Base-by-base conservation (phyloP, 2,329 filamentous ascomycete species). In the Nannizzia gypsea region DNA sequence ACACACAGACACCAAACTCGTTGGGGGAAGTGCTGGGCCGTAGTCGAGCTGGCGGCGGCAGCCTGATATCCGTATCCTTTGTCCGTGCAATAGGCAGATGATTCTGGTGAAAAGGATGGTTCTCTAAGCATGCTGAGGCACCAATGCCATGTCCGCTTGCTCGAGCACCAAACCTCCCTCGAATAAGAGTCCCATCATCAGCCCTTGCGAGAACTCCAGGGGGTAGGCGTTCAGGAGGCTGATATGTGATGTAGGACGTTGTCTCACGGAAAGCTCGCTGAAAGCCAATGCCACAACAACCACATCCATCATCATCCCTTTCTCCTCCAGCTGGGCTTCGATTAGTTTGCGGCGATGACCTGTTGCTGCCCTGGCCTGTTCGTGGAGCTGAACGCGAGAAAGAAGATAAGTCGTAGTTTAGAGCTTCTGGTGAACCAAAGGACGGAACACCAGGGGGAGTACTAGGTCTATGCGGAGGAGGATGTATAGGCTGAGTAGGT, bases 381-480 rank as follows among this genome's bases (percentile, higher is more conserved):
- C n/a, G 26, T 44, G 34, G 58, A 36, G 13, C 42, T 22, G 15
- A 24, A 44, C 24, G 17, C 28, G 48, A 34, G 15, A 15, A 56
- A 38, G 61, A 42, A 22, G 57, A 57, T 20, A 64, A 63, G 42
- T 40, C 58, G 59, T 64, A 70, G n/a, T 61, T 61, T 11, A 74
- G 64, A 9, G 75, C 75, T 65, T 76, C 73, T 34, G 65, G 65
- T 1, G 70, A 72, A 24, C 74, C 73, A 61, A 77, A 77, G 1
- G 73, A 73, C 4, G 76, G 76, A 42, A 78, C 65, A 0, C 76
- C 75, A 1, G 74, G 73, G 20, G 76, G 76, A 2, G 76, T 78
- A 2, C 72, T 70, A 17, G 66, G 63, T 61, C 75, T 67, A 31
- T 65, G 60, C 11, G 74, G 74, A 31, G 75, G 74, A 59, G 73